A percentile compares a stretch with the other conserved stretches of the same genome.
These are phyloP conservation scores for Xerocomellus chrysenteron DNA, from an alignment of 768 basidiomycete genomes.

Conservation along the genomic window DNA sequence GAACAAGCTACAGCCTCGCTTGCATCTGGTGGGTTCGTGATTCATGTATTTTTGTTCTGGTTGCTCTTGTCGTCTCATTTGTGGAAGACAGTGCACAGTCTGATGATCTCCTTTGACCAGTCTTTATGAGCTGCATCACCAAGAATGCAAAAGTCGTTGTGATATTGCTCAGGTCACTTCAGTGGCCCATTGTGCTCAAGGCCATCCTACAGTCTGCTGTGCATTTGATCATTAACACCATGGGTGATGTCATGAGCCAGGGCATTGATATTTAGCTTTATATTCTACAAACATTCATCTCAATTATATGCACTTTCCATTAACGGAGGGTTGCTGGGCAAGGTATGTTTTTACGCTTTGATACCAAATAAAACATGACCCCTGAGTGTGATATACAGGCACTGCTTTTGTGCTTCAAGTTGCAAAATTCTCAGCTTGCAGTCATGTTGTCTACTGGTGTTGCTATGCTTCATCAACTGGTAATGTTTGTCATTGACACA, in stretches of 20 bases:
- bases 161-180: too few species aligned
- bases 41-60: too few species aligned
- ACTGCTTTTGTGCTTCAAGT: conserved; percentile 77
- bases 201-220: conserved; percentile 55
- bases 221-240: conserved; percentile 74
- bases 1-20: too few species aligned
- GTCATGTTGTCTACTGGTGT: conserved; percentile 97
- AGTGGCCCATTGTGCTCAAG: too few species aligned
- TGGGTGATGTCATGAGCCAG: conserved; percentile 85
- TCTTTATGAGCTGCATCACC: too few species aligned
- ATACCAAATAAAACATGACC: background rate
- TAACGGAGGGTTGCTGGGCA: conserved; percentile 75
- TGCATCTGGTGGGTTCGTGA: too few species aligned
- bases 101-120: too few species aligned
- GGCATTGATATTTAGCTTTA: conserved; percentile 96
- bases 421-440: conserved; percentile 79
- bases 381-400: conserved; percentile 51
- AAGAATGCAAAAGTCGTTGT: too few species aligned
- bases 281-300: conserved; percentile 88
- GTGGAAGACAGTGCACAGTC: too few species aligned
- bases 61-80: too few species aligned
- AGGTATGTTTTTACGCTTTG: conserved; percentile 49
- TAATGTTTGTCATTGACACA: conserved; percentile 99
- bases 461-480: conserved; percentile 90
- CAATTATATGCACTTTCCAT: conserved; percentile 77